Conservation (phyloP, 2,329 filamentous ascomycete genomes). For the Pseudopithomyces maydicus region DNA sequence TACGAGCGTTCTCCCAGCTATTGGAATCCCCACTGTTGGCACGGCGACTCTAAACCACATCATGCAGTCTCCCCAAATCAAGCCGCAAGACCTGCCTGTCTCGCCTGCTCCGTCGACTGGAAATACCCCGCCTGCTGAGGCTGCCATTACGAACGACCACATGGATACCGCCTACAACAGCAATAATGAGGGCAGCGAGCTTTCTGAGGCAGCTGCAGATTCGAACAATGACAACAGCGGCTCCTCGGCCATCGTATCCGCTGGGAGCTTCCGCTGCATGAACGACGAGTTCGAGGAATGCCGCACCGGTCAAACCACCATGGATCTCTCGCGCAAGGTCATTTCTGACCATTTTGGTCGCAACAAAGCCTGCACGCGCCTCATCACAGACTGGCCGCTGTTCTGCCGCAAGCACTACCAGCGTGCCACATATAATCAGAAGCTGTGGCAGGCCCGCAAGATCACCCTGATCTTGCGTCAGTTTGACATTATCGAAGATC, state of each 20-base stretch:
- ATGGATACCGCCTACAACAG: neutral
- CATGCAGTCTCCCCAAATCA: neutral
- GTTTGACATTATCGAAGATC: constrained; percentile 36
- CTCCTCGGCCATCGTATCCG: neutral
- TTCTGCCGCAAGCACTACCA: constrained; percentile 49
- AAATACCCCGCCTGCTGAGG: neutral
- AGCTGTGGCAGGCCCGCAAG: constrained; percentile 42
- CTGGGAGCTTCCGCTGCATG: constrained; percentile 38
- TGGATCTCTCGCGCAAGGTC: constrained; percentile 42
- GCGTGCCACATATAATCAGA: constrained; percentile 45
- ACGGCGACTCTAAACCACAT: neutral
- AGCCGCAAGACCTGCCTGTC: neutral
- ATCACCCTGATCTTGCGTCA: constrained; percentile 39
- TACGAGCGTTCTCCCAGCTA: neutral
- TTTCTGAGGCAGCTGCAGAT: neutral
- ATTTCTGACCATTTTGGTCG: constrained; percentile 48
- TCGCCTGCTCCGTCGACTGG: neutral
- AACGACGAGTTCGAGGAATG: constrained; percentile 38
- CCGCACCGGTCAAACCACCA: constrained; percentile 40
- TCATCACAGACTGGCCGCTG: constrained; percentile 39
- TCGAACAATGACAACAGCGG: neutral
- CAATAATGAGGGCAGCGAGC: neutral
- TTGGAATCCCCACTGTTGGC: neutral
- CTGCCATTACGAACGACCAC: no score
- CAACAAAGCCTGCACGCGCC: constrained; percentile 44